A percentile compares a stretch with the other conserved stretches of the same genome.
phyloP scores from a whole-genome alignment of 257 asterid genomes.

The Solanum etuberosum region DNA sequence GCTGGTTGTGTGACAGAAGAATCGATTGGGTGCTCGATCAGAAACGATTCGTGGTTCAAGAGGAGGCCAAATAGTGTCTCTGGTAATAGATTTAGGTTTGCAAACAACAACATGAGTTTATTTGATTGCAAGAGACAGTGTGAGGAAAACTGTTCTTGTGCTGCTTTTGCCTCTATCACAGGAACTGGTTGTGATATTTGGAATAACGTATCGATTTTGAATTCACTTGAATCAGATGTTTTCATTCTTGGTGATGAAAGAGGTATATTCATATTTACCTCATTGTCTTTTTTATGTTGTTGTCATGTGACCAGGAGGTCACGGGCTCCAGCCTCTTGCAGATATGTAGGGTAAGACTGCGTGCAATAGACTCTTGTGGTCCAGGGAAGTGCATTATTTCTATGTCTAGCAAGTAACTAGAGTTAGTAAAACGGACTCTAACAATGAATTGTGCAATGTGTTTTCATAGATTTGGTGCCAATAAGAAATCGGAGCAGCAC shows the following conservation, averaged over 20 bases:
- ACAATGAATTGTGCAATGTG: not conserved
- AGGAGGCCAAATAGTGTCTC: not conserved
- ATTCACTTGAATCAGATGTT: not conserved
- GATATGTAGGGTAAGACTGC: not conserved
- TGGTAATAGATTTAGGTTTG: not conserved
- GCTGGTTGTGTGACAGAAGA: not conserved
- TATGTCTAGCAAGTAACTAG: not conserved
- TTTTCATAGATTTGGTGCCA: not conserved
- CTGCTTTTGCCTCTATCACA: not conserved
- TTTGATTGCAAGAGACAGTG: not conserved
- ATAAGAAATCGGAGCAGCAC: not conserved
- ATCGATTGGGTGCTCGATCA: not conserved
- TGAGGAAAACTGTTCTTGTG: not conserved
- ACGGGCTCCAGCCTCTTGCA: not conserved
- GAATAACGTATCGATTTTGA: not conserved
- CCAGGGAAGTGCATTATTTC: not conserved
- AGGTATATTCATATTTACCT: not conserved
- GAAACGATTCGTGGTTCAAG: not conserved
- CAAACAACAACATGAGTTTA: not conserved
- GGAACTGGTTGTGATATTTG: not conserved
- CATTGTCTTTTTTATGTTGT: not conserved
- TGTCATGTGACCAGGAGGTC: not conserved
- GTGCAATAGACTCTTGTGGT: not conserved
- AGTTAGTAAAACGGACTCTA: not conserved
- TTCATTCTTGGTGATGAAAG: not conserved